Evolutionary conservation across 495 filamentous ascomycete species (phyloP), one percentile per base, ranked within the genome.

Genomic region (Penicillium paxilli): DNA sequence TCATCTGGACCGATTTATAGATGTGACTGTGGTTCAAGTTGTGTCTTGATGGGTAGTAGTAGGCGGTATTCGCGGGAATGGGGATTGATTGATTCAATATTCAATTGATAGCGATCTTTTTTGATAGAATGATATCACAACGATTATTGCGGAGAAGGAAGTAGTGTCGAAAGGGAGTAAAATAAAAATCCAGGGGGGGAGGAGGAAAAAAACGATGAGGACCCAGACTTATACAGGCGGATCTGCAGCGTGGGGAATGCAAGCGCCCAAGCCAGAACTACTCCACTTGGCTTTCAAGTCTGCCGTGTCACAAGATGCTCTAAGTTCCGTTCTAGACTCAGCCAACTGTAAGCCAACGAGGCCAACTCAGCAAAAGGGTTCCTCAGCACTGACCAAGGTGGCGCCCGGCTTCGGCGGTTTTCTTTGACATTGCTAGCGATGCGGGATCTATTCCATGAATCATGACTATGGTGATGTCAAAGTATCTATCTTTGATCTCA

Each of bases 221-320:
- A 24, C 25, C 26, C 19, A 24, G 44, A 49, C 50, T 64, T 58
- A 62, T 60, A 64, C 46, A 44, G 45, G 25, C 45, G 12, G 54
- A 62, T 62, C 54, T 47, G 28, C 49, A 49, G 24, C 32, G 52
- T 61, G 58, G 59, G 55, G 52, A 62, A 64, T 23, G 40, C 59
- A 51, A 55, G 55, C 59, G 49, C 44, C 35, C 49, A 38, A 37
- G 35, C 35, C 35, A 38, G 11, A 17, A 38, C 16, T n/a, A 16
- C 11, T n/a, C 35, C 35, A 38, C 35, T 38, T 38, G n/a, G 35
- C n/a, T 17, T n/a, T 38, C 14, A 44, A 54, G 50, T 54, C 50
- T 48, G 45, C 53, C 52, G 58, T 54, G 60, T 63, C 54, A 64
- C 51, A 56, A 53, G 56, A 47, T 49, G 48, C 16, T 14, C 47